phyloP scores from a whole-genome alignment of 2,329 filamentous ascomycete genomes.

The Penicillium sp. region DNA sequence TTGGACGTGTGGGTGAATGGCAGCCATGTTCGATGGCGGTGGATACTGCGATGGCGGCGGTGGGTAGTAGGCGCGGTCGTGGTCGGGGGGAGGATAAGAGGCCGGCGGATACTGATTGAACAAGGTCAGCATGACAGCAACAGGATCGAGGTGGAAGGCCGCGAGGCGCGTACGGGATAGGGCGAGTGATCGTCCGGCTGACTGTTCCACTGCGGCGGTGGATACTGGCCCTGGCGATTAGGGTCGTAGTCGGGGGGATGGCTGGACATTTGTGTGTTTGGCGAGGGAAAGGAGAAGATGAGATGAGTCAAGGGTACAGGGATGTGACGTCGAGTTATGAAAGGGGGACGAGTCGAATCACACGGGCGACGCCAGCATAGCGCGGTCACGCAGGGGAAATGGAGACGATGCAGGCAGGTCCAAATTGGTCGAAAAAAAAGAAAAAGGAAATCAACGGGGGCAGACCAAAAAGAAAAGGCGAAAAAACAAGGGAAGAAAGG shows the following conservation, averaged over 20 bases:
- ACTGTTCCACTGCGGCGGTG: constrained; percentile 43
- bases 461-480: constrained; percentile 20
- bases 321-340: constrained; percentile 27
- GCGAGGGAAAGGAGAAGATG: constrained; percentile 21
- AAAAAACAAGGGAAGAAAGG: constrained; percentile 17
- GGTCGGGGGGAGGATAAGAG: constrained; percentile 30
- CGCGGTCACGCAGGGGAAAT: constrained; percentile 27
- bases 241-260: constrained; percentile 45
- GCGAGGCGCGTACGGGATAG: constrained; percentile 44
- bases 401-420: constrained; percentile 12
- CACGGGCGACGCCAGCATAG: constrained; percentile 26
- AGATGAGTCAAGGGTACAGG: constrained; percentile 28
- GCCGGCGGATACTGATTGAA: constrained; percentile 30
- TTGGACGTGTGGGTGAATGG: constrained; percentile 41
- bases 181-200: constrained; percentile 40
- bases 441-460: constrained; percentile 15
- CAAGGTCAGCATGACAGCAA: constrained; percentile 8
- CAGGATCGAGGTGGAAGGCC: no score
- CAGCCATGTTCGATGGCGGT: constrained; percentile 42
- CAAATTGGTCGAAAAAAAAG: constrained; percentile 15
- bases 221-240: constrained; percentile 47
- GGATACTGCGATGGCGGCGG: constrained; percentile 38
- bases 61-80: constrained; percentile 32
- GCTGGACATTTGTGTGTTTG: constrained; percentile 41
- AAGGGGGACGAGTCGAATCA: constrained; percentile 22